Percentiles rank a stretch among this genome's conserved stretches.
These are phyloP conservation scores for Chalciporus sphaerocephalus DNA, from an alignment of 768 basidiomycete species.

Conservation along the genomic window DNA sequence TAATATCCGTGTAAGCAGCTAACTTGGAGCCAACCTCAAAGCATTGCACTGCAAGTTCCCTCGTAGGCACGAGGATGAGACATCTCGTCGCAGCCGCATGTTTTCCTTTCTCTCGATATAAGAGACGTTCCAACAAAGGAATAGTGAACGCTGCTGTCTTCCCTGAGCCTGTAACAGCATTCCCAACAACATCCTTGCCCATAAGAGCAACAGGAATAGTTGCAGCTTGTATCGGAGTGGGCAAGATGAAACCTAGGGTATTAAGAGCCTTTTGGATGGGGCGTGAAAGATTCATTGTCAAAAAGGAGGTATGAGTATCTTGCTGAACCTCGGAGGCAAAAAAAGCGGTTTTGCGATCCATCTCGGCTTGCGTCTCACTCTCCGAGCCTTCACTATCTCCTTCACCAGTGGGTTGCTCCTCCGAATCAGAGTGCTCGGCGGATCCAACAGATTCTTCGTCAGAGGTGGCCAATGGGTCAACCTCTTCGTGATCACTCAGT, in stretches of 20 bases:
- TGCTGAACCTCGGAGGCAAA: conserved; percentile 62
- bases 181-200: conserved; percentile 94
- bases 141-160: conserved; percentile 98
- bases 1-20: conserved; percentile 82
- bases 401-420: conserved; percentile 25
- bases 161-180: conserved; percentile 94
- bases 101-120: conserved; percentile 88
- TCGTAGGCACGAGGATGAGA: conserved; percentile 87
- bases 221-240: conserved; percentile 94
- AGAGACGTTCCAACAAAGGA: conserved; percentile 86
- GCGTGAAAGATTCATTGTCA: conserved; percentile 92
- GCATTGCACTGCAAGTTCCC: conserved; percentile 95
- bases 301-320: conserved; percentile 71
- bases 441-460: conserved; percentile 35
- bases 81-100: conserved; percentile 85
- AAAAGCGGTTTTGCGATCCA: conserved; percentile 79
- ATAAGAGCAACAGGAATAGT: conserved; percentile 91
- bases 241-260: conserved; percentile 72
- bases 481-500: conserved; percentile 29
- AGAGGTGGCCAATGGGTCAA: conserved; percentile 32
- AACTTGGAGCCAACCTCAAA: conserved; percentile 86
- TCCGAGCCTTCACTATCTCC: conserved; percentile 54
- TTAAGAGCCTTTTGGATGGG: conserved; percentile 89
- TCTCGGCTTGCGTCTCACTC: conserved; percentile 52
- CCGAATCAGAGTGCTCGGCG: conserved; percentile 27